Percentiles rank a stretch among this genome's conserved stretches.
phyloP scores from a whole-genome alignment of 805 yeast species.

The Metschnikowia vanudenii region DNA sequence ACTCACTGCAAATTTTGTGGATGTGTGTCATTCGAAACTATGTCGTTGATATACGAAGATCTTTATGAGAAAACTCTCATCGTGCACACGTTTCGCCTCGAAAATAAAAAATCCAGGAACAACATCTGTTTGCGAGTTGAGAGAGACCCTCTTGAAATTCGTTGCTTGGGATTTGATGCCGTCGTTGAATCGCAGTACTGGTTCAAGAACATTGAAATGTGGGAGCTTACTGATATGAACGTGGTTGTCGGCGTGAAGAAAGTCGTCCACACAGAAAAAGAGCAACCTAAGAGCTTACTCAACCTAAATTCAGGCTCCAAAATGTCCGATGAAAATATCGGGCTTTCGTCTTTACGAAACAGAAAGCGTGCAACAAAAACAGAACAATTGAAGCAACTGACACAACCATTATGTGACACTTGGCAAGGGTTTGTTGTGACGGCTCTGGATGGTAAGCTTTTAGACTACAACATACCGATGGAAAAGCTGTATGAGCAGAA shows the following conservation, averaged over 20 bases:
- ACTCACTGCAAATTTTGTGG: slow-evolving; percentile 92
- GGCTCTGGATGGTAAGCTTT: slow-evolving; percentile 61
- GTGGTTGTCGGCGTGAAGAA: slow-evolving; percentile 63
- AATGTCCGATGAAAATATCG: not conserved
- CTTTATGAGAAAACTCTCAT: slow-evolving; percentile 54
- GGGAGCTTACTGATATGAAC: slow-evolving; percentile 79
- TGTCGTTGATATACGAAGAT: slow-evolving; percentile 72
- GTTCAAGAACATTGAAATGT: slow-evolving; percentile 64
- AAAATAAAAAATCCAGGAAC: slow-evolving; percentile 66
- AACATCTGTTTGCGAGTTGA: slow-evolving; percentile 85
- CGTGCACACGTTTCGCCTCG: slow-evolving; percentile 70
- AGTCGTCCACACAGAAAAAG: not conserved
- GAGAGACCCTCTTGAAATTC: slow-evolving; percentile 87
- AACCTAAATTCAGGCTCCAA: not conserved
- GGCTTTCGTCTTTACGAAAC: slow-evolving; percentile 8
- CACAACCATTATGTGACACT: not conserved
- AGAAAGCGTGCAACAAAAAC: not conserved
- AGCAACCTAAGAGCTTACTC: not conserved
- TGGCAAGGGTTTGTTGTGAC: slow-evolving; percentile 85
- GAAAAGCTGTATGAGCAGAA: slow-evolving; percentile 37
- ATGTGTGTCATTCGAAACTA: slow-evolving; percentile 71
- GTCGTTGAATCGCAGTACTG: slow-evolving; percentile 70
- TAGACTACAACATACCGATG: slow-evolving; percentile 56
- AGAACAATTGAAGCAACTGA: not conserved
- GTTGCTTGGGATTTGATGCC: slow-evolving; percentile 82